A percentile compares a stretch with the other conserved stretches of the same genome.
Evolutionary conservation across 2,329 filamentous ascomycete species (phyloP).

Genomic region (Coniochaeta ligniaria): DNA sequence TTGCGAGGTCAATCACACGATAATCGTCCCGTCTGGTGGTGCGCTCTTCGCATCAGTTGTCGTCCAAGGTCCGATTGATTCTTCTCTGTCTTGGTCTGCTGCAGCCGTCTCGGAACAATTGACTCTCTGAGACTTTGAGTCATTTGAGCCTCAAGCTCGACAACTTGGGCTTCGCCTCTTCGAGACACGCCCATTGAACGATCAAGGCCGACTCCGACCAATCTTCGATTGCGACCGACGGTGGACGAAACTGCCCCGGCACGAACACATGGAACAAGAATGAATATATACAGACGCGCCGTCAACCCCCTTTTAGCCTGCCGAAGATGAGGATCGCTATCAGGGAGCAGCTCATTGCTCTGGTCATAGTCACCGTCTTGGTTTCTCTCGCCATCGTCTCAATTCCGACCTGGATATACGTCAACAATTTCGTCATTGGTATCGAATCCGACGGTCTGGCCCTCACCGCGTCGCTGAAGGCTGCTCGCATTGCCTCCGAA

Average conservation of each 20-base stretch:
- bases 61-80: not conserved
- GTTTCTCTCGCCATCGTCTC: constrained; percentile 70
- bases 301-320: constrained; percentile 20
- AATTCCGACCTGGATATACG: constrained; percentile 63
- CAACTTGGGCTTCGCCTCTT: not conserved
- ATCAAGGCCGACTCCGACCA: not conserved
- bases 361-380: constrained; percentile 71
- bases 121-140: not conserved
- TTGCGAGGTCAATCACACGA: not conserved
- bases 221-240: not conserved
- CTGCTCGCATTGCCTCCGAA: constrained; percentile 71
- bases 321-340: constrained; percentile 75
- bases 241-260: not conserved
- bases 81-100: not conserved
- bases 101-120: not conserved
- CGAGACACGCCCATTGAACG: not conserved
- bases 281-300: not conserved
- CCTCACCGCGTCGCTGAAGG: constrained; percentile 80
- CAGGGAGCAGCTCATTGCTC: constrained; percentile 73
- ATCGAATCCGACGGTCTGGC: constrained; percentile 56
- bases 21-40: not conserved
- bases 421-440: constrained; percentile 44
- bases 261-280: not conserved
- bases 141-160: not conserved
- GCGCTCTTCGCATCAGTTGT: not conserved